Base-by-base conservation (phyloP, 306 rosid genomes). In the Cucumis cinereus region DNA sequence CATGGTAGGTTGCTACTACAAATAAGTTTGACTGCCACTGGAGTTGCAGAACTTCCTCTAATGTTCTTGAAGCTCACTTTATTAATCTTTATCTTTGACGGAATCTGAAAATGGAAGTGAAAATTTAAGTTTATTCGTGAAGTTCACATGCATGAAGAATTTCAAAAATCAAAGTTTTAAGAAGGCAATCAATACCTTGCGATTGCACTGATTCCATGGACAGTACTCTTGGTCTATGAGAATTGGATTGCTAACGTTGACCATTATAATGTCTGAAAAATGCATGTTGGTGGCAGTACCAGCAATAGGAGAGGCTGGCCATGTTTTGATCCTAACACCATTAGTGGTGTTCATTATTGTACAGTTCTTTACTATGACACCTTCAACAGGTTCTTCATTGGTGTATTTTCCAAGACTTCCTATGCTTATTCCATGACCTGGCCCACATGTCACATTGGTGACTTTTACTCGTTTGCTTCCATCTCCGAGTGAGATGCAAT, bases 251-350 rank as follows among this genome's bases (percentile, higher is more conserved):
- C 43, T 40, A 40, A 88, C 92, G 35, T 84, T 23, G 0, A 17
- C 6, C 90, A 88, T 81, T 40, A 9, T 77, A 50, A 86, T 69
- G 58, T 88, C 82, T 69, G 79, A 86, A 50, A 83, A 82, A 56
- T 62, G 78, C 55, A 88, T 55, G 55, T 86, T 40, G 0, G 85
- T 30, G 67, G 74, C 76, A 3, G 40, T 10, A 6, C 61, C 62
- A 2, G 16, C 23, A 10, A 71, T 4, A 0, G 72, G 74, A 9
- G 79, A 26, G 35, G 62, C 61, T 5, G 88, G 84, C 87, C 86
- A 89, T 33, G 88, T 88, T 73, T 88, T 86, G 64, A 88, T 77
- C 75, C 90, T 81, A 10, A 86, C 67, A 2, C 90, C 90, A 70
- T 40, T 40, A 40, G 43, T 40, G 11, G 43, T 40, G 43, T 40